Conservation (phyloP, 352 stramenopile genomes). For the Poterioochromonas sp. region DNA sequence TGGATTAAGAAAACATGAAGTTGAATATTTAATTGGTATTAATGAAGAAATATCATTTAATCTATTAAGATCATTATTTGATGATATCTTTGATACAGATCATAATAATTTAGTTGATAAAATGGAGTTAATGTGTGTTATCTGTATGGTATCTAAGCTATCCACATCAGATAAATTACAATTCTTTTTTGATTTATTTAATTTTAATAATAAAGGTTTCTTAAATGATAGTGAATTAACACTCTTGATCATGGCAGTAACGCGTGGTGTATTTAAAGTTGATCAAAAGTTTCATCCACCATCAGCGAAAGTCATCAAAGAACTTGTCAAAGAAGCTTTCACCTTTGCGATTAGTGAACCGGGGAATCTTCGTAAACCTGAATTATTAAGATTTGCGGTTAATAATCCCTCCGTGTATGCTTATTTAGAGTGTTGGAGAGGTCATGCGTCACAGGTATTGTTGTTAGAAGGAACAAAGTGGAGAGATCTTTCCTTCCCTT, state of each 20-base stretch:
- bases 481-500: constrained; percentile 11
- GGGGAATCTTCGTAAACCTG: not conserved
- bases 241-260: not conserved
- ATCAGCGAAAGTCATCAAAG: not conserved
- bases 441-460: constrained; percentile 23
- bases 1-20: constrained; percentile 15
- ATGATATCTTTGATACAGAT: constrained; percentile 26
- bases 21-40: not conserved
- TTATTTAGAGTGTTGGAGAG: constrained; percentile 23
- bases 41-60: not conserved
- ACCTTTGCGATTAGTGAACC: not conserved
- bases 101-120: constrained; percentile 21
- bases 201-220: constrained; percentile 32
- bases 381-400: not conserved
- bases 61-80: not conserved
- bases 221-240: not conserved
- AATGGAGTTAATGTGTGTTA: constrained; percentile 15
- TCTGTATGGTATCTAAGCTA: not conserved
- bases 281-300: constrained; percentile 8
- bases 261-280: constrained; percentile 9
- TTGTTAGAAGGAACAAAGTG: not conserved
- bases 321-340: not conserved
- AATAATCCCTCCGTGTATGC: not conserved
- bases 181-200: constrained; percentile 12
- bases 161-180: constrained; percentile 4